Evolutionary conservation across 331 rosid species (phyloP), one percentile per base, ranked within the genome.

Genomic region (Pyrus hybrid): DNA sequence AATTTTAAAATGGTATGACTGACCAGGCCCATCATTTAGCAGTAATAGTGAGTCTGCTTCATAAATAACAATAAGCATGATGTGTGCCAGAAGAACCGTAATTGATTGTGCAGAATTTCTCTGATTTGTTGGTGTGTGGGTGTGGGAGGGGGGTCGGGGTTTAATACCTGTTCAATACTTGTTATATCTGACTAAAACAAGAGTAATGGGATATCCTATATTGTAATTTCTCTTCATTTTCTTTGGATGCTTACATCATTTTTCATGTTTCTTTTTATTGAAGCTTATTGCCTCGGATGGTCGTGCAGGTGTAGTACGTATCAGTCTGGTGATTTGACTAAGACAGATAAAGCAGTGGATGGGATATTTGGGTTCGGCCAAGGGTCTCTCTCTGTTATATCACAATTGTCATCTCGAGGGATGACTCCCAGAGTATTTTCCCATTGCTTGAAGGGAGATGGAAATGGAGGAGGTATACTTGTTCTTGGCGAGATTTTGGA

Each of bases 401-500:
- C 99, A 54, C 99, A 94, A 73, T 80, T 94, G 85, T 88, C 99
- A 63, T 89, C 93, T 71, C 91, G 65, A 72, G 92, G 91, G 41
- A 17, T 88, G 70, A 83, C 96, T 56, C 99, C 99, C 72, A 90
- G 86, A 83, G 96, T 83, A 51, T 92, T 94, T 87, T 94, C 99
- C 58, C 99, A 94, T 78, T 94, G 99, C 83, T 79, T 94, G 76
- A 94, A 85, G 80, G 99, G 99, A 81, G 89, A 86, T 63, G 97
- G 88, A 22, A 88, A 76, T 76, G 99, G 99, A 73, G 99, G 99
- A 68, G 99, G 99, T 43, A 76, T 92, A 62, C 86, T 92, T 75
- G 99, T 94, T 90, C 92, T 94, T 79, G 99, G 99, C 64, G 93
- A 94, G 88, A 92, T 94, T 84, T 74, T 94, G 91, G 99, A 94